Conservation (phyloP, 1,139 yeast species). For the Meyerozyma sp. region DNA sequence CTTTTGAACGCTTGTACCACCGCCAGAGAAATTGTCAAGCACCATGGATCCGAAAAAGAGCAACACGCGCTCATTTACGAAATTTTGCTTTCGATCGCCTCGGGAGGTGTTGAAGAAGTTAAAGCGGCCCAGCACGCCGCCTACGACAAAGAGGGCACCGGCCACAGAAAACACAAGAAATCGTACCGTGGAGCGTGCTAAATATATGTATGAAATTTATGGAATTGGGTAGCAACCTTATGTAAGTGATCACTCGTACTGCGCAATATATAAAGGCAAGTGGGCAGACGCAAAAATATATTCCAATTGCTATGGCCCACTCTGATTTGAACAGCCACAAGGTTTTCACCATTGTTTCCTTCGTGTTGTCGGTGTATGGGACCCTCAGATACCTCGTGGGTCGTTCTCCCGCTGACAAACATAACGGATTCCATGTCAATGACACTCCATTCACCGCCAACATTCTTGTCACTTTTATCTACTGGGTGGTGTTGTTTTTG, state of each 20-base stretch:
- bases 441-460: constrained; percentile 69
- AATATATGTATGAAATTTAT: constrained; percentile 1
- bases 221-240: background rate
- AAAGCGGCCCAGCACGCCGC: constrained; percentile 19
- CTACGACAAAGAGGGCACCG: constrained; percentile 19
- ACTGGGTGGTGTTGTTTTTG: constrained; percentile 52
- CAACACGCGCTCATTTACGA: constrained; percentile 22
- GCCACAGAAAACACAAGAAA: constrained; percentile 27
- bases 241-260: background rate
- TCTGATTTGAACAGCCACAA: constrained; percentile 25
- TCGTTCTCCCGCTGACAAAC: constrained; percentile 36
- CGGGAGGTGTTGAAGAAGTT: constrained; percentile 29
- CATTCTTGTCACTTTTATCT: constrained; percentile 45
- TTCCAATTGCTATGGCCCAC: background rate
- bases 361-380: constrained; percentile 49
- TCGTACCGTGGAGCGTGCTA: constrained; percentile 55
- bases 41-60: constrained; percentile 14
- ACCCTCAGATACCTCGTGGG: constrained; percentile 51
- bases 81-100: constrained; percentile 34
- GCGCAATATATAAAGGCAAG: background rate
- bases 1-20: constrained; percentile 36
- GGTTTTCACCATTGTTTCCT: constrained; percentile 44
- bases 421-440: constrained; percentile 39
- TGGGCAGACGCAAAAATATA: too few species aligned
- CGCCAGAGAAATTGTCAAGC: constrained; percentile 19